A percentile compares a stretch with the other conserved stretches of the same genome.
Conservation (phyloP, 331 rosid genomes). For the Quercus lobata region DNA sequence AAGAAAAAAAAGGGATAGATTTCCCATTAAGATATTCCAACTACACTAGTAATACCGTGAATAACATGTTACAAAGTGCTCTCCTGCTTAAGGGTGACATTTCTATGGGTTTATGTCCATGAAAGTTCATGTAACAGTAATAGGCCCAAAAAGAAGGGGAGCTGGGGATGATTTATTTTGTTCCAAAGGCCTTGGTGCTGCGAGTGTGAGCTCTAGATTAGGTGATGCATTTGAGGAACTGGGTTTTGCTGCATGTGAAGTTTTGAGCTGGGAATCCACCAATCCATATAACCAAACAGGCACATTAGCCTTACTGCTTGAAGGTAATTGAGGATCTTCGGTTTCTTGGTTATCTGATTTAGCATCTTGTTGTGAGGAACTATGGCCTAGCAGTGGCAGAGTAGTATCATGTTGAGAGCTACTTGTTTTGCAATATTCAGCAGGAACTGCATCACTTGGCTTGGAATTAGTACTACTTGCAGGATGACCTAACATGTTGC, state of each 20-base stretch:
- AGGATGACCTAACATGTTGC: constrained; percentile 7
- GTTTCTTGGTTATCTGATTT: constrained; percentile 22
- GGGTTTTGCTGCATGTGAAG: constrained; percentile 26
- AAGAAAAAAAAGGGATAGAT: background rate
- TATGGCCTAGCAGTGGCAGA: constrained; percentile 22
- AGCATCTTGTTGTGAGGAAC: constrained; percentile 14
- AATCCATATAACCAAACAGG: constrained; percentile 43
- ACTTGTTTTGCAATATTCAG: constrained; percentile 1
- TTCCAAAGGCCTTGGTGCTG: constrained; percentile 40
- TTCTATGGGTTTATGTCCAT: background rate
- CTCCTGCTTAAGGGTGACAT: background rate
- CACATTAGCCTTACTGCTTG: background rate
- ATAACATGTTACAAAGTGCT: background rate
- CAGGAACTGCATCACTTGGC: constrained; percentile 10
- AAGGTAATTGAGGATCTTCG: background rate
- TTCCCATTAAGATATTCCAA: background rate
- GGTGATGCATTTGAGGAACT: constrained; percentile 18
- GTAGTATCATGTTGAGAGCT: constrained; percentile 21
- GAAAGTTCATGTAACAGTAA: constrained; percentile 48
- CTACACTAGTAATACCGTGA: background rate
- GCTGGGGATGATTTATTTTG: constrained; percentile 34
- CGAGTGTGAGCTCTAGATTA: constrained; percentile 74
- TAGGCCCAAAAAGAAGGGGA: constrained; percentile 50
- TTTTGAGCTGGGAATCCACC: constrained; percentile 35
- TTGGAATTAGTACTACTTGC: constrained; percentile 14